phyloP scores from a whole-genome alignment of 2,329 filamentous ascomycete genomes.

The Phyllosticta paracitricarpa region DNA sequence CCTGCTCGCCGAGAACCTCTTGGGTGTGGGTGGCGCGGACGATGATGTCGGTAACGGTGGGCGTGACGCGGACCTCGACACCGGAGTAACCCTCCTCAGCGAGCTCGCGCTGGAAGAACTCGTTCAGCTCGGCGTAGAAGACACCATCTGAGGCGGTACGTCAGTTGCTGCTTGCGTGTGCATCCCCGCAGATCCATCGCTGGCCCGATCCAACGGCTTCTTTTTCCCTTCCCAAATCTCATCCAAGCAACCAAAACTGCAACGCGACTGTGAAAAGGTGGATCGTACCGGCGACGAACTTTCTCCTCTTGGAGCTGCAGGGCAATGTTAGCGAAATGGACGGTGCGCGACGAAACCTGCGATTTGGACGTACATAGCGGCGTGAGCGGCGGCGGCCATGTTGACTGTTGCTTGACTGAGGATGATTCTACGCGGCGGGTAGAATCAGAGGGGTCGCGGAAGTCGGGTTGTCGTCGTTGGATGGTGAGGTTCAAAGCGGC shows the following conservation, averaged over 20 bases:
- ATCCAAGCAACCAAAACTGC: conserved; percentile 2
- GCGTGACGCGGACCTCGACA: conserved; percentile 99
- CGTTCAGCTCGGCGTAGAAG: conserved; percentile 99
- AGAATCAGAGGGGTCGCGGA: conserved; percentile 20
- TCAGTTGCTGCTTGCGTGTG: conserved; percentile 12
- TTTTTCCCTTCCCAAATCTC: background rate
- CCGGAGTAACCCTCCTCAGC: conserved; percentile 99
- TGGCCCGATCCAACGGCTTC: background rate
- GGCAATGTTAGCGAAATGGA: conserved; percentile 18
- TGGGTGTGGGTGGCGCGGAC: conserved; percentile 99
- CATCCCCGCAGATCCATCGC: background rate
- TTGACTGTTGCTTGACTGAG: conserved; percentile 26
- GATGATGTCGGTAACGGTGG: conserved; percentile 99
- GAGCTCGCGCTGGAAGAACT: conserved; percentile 99
- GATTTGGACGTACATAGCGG: conserved; percentile 29
- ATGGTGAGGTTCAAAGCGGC: conserved; percentile 17
- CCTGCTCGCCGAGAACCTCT: conserved; percentile 99
- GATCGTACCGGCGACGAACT: conserved; percentile 42
- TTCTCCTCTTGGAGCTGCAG: conserved; percentile 79
- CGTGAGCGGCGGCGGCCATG: conserved; percentile 31
- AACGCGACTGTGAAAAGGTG: conserved; percentile 7
- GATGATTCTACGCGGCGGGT: conserved; percentile 21
- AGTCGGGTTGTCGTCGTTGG: conserved; percentile 19
- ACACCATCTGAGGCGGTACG: conserved; percentile 62
- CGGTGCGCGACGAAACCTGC: background rate